These are phyloP conservation scores for Dovyalis caffra DNA, from an alignment of 345 rosid species.

Conservation along the genomic window DNA sequence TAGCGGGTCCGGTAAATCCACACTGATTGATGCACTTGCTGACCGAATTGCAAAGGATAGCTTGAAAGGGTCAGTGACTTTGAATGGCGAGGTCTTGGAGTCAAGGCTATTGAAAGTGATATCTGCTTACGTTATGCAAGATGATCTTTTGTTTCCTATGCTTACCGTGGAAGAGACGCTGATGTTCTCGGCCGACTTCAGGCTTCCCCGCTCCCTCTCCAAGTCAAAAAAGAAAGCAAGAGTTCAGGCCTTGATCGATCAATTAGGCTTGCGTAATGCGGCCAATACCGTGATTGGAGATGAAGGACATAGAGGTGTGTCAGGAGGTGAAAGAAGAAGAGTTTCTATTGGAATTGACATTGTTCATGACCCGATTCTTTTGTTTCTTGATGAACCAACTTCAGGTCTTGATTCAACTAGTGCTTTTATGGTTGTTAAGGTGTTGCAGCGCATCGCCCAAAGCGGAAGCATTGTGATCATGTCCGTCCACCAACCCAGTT, in stretches of 20 bases:
- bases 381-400: slow-evolving; percentile 38
- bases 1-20: slow-evolving; percentile 93
- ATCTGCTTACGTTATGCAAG: slow-evolving; percentile 96
- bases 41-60: slow-evolving; percentile 72
- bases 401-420: slow-evolving; percentile 45
- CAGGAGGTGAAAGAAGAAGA: slow-evolving; percentile 90
- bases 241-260: slow-evolving; percentile 87
- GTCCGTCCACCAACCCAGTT: slow-evolving; percentile 39
- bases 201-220: slow-evolving; percentile 84
- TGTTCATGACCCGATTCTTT: slow-evolving; percentile 30
- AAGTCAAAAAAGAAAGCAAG: slow-evolving; percentile 65
- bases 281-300: slow-evolving; percentile 90
- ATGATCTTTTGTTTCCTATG: slow-evolving; percentile 93
- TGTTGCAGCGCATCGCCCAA: slow-evolving; percentile 33
- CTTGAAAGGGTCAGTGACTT: slow-evolving; percentile 64
- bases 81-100: slow-evolving; percentile 74
- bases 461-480: slow-evolving; percentile 43
- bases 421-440: slow-evolving; percentile 39
- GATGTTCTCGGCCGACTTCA: slow-evolving; percentile 91
- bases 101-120: slow-evolving; percentile 75
- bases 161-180: slow-evolving; percentile 88
- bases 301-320: slow-evolving; percentile 90
- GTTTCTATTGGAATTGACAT: slow-evolving; percentile 50
- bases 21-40: slow-evolving; percentile 86
- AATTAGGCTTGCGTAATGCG: slow-evolving; percentile 67